Percentiles rank a stretch among this genome's conserved stretches.
These are phyloP conservation scores for Favolaschia claudopus DNA, from an alignment of 768 basidiomycete species.

Conservation along the genomic window DNA sequence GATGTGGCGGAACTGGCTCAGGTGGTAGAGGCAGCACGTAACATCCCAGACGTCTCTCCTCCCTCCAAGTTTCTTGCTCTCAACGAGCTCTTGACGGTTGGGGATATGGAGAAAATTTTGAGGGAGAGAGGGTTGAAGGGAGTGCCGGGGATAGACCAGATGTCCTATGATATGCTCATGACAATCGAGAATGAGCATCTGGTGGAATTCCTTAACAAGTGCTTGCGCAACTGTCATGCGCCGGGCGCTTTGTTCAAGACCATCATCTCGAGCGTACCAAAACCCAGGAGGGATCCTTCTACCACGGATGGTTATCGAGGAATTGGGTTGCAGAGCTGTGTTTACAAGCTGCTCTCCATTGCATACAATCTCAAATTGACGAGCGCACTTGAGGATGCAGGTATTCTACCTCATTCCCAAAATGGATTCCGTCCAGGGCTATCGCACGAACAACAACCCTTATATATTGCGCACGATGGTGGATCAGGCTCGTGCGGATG, in stretches of 20 bases:
- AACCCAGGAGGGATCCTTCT: conserved; percentile 17
- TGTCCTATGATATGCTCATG: too few relatives aligned
- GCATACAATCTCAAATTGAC: conserved; percentile 25
- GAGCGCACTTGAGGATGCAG: conserved; percentile 12
- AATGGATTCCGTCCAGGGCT: conserved; percentile 37
- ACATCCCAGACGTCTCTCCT: too few relatives aligned
- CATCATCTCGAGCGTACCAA: conserved; percentile 6
- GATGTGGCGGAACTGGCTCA: background rate
- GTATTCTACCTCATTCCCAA: conserved; percentile 36
- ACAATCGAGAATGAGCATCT: too few relatives aligned
- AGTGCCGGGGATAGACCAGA: too few relatives aligned
- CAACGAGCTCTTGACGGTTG: background rate
- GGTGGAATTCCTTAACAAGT: background rate
- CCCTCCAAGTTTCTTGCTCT: background rate
- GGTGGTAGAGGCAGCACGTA: background rate
- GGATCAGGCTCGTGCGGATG: conserved; percentile 22
- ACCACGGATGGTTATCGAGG: conserved; percentile 21
- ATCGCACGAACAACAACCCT: too few relatives aligned
- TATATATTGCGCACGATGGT: conserved; percentile 29
- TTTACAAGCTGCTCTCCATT: too few relatives aligned
- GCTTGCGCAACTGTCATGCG: background rate
- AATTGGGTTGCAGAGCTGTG: too few relatives aligned
- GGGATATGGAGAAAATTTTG: background rate
- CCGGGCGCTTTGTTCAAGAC: background rate
- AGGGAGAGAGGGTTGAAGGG: background rate